These are phyloP conservation scores for Diaporthe destruens DNA, from an alignment of 2,329 filamentous ascomycete species.

Conservation along the genomic window DNA sequence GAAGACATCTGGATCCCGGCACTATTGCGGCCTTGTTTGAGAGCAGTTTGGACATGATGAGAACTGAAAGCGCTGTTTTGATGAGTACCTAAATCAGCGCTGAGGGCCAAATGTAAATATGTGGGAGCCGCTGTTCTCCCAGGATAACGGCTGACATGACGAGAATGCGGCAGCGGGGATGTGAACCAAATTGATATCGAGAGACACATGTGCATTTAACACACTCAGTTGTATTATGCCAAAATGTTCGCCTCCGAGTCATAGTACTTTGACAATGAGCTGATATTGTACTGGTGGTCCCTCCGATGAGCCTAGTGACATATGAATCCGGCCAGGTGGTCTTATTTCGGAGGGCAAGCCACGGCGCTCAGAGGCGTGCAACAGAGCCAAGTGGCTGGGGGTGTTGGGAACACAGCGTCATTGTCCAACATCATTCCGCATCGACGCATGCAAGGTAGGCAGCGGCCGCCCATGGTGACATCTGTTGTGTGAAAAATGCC, in stretches of 20 bases:
- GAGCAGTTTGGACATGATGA: too few relatives aligned
- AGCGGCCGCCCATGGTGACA: conserved; percentile 7
- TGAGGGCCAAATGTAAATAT: not conserved
- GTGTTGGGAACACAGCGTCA: not conserved
- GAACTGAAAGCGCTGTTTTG: not conserved
- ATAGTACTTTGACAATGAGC: not conserved
- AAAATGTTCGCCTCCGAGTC: not conserved
- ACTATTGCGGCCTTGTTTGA: not conserved
- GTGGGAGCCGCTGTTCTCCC: not conserved
- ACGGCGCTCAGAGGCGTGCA: not conserved
- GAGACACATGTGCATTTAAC: too few relatives aligned
- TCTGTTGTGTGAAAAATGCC: not conserved
- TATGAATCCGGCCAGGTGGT: not conserved
- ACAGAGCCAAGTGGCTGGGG: not conserved
- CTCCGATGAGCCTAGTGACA: not conserved
- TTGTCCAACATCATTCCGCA: not conserved
- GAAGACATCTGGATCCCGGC: not conserved
- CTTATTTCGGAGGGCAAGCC: not conserved
- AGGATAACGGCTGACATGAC: not conserved
- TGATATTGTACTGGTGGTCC: not conserved
- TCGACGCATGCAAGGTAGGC: not conserved
- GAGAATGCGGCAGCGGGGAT: not conserved
- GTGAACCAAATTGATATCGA: too few relatives aligned
- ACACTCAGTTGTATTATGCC: too few relatives aligned
- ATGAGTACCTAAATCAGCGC: not conserved